Percentiles rank a stretch among this genome's conserved stretches.
Evolutionary conservation across 2,329 filamentous ascomycete species (phyloP).

Genomic region (Xylaria sp.): DNA sequence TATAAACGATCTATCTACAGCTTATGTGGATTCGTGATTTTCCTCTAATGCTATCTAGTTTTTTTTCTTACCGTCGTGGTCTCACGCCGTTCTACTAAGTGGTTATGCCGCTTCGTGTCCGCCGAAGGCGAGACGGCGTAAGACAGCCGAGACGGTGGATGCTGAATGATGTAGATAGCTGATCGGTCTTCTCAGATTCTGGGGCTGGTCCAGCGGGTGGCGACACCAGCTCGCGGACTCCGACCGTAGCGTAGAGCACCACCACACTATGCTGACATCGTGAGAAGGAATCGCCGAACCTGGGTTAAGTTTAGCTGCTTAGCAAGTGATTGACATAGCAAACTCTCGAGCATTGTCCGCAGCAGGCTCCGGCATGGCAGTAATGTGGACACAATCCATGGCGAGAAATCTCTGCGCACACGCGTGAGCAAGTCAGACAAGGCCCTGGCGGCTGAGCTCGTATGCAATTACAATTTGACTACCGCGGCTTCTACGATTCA

Average conservation of each 20-base stretch:
- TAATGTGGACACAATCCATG: slow-evolving; percentile 2
- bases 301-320: slow-evolving; percentile 6
- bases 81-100: slow-evolving; percentile 15
- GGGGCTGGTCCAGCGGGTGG: slow-evolving; percentile 27
- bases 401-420: slow-evolving; percentile 23
- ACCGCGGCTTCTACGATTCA: slow-evolving; percentile 18
- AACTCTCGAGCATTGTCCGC: neutral
- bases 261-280: neutral
- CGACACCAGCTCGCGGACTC: slow-evolving; percentile 23
- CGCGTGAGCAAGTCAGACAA: slow-evolving; percentile 29
- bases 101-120: slow-evolving; percentile 15
- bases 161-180: slow-evolving; percentile 6
- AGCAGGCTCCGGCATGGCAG: neutral
- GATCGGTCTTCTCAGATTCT: slow-evolving; percentile 25
- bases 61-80: slow-evolving; percentile 1
- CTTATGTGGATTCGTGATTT: slow-evolving; percentile 1
- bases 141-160: slow-evolving; percentile 7
- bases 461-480: slow-evolving; percentile 27
- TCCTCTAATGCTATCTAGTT: slow-evolving; percentile 7
- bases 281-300: slow-evolving; percentile 12
- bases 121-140: neutral
- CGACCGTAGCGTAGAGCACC: slow-evolving; percentile 1
- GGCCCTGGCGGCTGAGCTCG: slow-evolving; percentile 19
- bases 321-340: slow-evolving; percentile 1
- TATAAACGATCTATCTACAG: neutral